These are phyloP conservation scores for Leishmania lainsoni DNA, from an alignment of 208 protist genomes.

Conservation along the genomic window DNA sequence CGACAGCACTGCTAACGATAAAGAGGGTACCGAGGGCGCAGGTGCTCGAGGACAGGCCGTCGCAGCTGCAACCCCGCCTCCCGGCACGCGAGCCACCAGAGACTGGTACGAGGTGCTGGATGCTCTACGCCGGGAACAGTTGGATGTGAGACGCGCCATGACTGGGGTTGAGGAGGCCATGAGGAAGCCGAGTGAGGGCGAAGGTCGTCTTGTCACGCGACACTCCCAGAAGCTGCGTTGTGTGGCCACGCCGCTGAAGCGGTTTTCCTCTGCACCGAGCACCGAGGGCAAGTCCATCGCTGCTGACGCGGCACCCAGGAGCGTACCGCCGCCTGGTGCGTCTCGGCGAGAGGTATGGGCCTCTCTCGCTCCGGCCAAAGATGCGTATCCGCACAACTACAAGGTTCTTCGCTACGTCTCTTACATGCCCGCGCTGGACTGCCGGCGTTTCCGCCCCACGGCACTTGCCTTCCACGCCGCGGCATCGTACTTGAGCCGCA, in stretches of 20 bases:
- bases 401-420: conserved; percentile 62
- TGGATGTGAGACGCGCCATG: conserved; percentile 20
- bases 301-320: background rate
- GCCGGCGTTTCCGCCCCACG: conserved; percentile 67
- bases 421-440: conserved; percentile 46
- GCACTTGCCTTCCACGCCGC: conserved; percentile 69
- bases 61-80: conserved; percentile 12
- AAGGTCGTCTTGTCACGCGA: conserved; percentile 25
- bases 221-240: conserved; percentile 4
- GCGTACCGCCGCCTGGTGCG: background rate
- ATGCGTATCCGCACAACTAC: conserved; percentile 53
- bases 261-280: conserved; percentile 19
- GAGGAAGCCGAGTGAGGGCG: conserved; percentile 8
- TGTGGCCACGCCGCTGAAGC: conserved; percentile 40
- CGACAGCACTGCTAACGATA: conserved; percentile 9
- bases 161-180: conserved; percentile 5
- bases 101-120: conserved; percentile 73
- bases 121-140: conserved; percentile 50
- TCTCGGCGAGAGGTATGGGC: conserved; percentile 78
- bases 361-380: conserved; percentile 47
- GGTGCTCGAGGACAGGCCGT: background rate
- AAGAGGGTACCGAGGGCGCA: conserved; percentile 1
- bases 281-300: conserved; percentile 22
- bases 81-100: conserved; percentile 29
- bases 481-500: conserved; percentile 54